A percentile compares a stretch with the other conserved stretches of the same genome.
These are phyloP conservation scores for Fusarium oxysporum DNA, from an alignment of 2,329 filamentous ascomycete species.

Conservation along the genomic window DNA sequence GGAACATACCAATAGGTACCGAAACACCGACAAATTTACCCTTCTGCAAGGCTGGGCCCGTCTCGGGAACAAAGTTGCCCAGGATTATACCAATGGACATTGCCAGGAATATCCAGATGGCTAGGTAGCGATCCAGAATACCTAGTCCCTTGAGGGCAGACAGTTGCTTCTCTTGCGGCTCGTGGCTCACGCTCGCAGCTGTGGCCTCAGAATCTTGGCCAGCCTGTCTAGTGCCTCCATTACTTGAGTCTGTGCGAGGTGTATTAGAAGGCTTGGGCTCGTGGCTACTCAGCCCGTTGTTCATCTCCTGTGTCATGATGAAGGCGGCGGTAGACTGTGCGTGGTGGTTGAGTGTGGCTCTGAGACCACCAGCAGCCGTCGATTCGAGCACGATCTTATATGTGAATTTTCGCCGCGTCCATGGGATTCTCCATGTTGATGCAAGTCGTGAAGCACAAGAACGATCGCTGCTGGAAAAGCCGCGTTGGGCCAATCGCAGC, in stretches of 20 bases:
- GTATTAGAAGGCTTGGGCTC: not conserved
- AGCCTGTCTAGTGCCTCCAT: not conserved
- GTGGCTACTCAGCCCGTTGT: not conserved
- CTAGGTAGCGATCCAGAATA: conserved; percentile 71
- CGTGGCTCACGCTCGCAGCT: not conserved
- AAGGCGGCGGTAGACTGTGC: not conserved
- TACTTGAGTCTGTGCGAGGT: not conserved
- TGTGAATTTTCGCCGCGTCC: not conserved
- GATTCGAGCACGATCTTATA: not conserved
- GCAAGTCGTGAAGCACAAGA: not conserved
- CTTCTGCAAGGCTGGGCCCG: conserved; percentile 71
- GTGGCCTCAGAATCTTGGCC: not conserved
- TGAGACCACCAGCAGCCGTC: not conserved
- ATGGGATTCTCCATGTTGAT: not conserved
- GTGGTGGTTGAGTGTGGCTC: not conserved
- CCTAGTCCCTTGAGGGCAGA: not conserved
- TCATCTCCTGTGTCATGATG: not conserved
- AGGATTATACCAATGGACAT: conserved; percentile 81
- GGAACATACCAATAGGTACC: conserved; percentile 68
- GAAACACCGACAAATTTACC: conserved; percentile 78
- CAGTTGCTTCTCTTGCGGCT: not conserved
- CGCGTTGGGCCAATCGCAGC: not conserved
- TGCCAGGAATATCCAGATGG: conserved; percentile 80
- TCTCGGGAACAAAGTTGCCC: conserved; percentile 77
- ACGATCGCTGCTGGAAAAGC: not conserved